Evolutionary conservation across 2,329 filamentous ascomycete genomes (phyloP).

Genomic region (Coniochaeta pulveracea): DNA sequence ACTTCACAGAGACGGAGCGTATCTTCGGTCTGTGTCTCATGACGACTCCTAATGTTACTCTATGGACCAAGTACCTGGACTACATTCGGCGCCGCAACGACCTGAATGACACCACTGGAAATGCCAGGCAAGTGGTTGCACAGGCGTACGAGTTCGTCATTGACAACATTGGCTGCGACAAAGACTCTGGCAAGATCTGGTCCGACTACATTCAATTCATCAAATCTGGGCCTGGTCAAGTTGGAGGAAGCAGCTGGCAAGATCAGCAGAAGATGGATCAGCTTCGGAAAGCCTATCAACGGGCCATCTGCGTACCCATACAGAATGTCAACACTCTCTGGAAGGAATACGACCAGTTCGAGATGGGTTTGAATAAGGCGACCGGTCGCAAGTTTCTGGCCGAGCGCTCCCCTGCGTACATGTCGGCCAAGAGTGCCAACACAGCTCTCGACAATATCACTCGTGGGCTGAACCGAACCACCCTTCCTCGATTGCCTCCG

Average conservation of each 20-base stretch:
- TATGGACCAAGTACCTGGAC: conserved; percentile 91
- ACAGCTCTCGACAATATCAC: conserved; percentile 86
- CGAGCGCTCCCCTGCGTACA: conserved; percentile 84
- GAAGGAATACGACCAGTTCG: conserved; percentile 97
- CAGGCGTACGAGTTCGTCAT: conserved; percentile 90
- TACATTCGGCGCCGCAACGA: conserved; percentile 91
- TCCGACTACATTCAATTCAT: conserved; percentile 91
- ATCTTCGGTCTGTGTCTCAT: conserved; percentile 76
- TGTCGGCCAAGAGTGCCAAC: conserved; percentile 88
- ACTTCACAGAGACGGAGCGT: conserved; percentile 67
- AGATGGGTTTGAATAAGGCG: conserved; percentile 85
- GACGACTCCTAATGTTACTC: conserved; percentile 67
- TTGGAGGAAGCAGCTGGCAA: conserved; percentile 84
- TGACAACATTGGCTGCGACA: conserved; percentile 79
- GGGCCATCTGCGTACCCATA: conserved; percentile 78
- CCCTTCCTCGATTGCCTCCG: conserved; percentile 71
- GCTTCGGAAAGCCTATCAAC: conserved; percentile 83
- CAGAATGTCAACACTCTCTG: conserved; percentile 73
- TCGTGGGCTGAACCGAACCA: conserved; percentile 62
- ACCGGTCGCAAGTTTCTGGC: conserved; percentile 91
- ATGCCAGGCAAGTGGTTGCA: conserved; percentile 67
- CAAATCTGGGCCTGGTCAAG: conserved; percentile 72
- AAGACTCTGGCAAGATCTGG: conserved; percentile 84
- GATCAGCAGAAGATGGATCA: conserved; percentile 97
- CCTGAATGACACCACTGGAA: conserved; percentile 66